phyloP scores from a whole-genome alignment of 768 basidiomycete genomes.

The Mycena albidolilacea region DNA sequence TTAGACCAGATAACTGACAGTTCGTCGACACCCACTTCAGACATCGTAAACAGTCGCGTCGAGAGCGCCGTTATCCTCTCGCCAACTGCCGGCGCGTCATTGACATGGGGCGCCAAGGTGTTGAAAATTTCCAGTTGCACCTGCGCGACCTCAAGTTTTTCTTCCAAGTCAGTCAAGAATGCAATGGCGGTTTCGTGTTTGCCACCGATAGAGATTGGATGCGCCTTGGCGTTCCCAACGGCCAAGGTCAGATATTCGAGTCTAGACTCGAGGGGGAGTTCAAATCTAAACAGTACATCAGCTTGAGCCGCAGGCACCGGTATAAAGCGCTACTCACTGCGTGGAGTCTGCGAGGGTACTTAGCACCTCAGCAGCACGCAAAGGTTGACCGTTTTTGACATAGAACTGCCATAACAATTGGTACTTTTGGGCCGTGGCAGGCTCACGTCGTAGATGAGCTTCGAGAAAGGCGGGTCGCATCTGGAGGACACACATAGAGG shows the following conservation, averaged over 20 bases:
- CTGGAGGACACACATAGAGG: conserved; percentile 54
- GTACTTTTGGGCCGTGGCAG: conserved; percentile 83
- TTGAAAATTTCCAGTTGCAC: conserved; percentile 95
- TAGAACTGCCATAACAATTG: conserved; percentile 98
- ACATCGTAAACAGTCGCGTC: conserved; percentile 80
- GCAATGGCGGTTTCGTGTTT: conserved; percentile 92
- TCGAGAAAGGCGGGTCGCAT: conserved; percentile 92
- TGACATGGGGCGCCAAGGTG: conserved; percentile 70
- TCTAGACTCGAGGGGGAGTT: conserved; percentile 78
- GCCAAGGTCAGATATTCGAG: conserved; percentile 95
- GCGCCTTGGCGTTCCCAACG: conserved; percentile 96
- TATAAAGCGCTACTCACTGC: conserved; percentile 66
- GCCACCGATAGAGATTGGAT: conserved; percentile 83
- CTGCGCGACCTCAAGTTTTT: conserved; percentile 96
- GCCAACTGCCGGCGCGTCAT: conserved; percentile 74
- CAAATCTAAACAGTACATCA: conserved; percentile 61
- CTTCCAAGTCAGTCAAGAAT: conserved; percentile 95
- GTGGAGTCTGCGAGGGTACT: conserved; percentile 86
- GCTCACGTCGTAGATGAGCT: conserved; percentile 87
- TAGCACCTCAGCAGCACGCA: conserved; percentile 91
- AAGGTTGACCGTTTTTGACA: conserved; percentile 89
- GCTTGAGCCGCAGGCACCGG: background rate
- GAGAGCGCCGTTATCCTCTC: conserved; percentile 74
- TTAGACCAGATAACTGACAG: conserved; percentile 16
- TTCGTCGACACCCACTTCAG: conserved; percentile 71